These are phyloP conservation scores for Aureobasidium zeae DNA, from an alignment of 2,329 filamentous ascomycete genomes.

Conservation along the genomic window DNA sequence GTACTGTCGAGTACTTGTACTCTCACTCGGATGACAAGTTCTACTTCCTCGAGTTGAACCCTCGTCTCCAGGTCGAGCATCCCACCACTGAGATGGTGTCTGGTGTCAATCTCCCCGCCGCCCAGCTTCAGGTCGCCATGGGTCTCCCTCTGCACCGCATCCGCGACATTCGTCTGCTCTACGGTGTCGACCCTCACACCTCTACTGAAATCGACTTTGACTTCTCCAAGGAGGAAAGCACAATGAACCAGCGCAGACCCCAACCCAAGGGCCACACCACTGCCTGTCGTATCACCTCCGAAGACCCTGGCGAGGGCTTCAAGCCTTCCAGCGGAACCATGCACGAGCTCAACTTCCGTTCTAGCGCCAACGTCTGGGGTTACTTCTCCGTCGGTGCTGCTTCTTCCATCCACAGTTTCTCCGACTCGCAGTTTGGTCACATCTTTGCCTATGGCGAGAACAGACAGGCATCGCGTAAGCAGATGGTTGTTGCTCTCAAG, in stretches of 20 bases:
- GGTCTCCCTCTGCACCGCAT: conserved; percentile 92
- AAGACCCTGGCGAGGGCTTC: conserved; percentile 97
- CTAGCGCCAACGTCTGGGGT: conserved; percentile 98
- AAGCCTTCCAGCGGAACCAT: conserved; percentile 98
- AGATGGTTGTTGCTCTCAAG: conserved; percentile 98
- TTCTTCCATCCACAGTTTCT: conserved; percentile 98
- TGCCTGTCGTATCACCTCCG: conserved; percentile 96
- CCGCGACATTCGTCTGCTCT: conserved; percentile 88
- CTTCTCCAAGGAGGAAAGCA: conserved; percentile 78
- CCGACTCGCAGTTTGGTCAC: conserved; percentile 96
- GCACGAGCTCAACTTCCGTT: conserved; percentile 98
- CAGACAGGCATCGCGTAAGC: conserved; percentile 87
- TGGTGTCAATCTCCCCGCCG: conserved; percentile 91
- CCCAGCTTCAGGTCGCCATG: conserved; percentile 98
- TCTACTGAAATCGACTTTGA: conserved; percentile 89
- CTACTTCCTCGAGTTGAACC: conserved; percentile 98
- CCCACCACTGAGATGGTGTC: conserved; percentile 99
- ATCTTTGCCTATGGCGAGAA: conserved; percentile 99
- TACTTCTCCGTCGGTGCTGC: conserved; percentile 98
- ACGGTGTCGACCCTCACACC: conserved; percentile 86
- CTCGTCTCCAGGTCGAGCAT: conserved; percentile 98
- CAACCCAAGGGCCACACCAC: conserved; percentile 95
- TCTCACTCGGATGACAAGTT: conserved; percentile 97
- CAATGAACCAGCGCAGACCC: conserved; percentile 76
- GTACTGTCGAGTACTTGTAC: conserved; percentile 98